Percentiles rank a stretch among this genome's conserved stretches.
Conservation (phyloP, 2,329 filamentous ascomycete genomes). For the Calycina marina region DNA sequence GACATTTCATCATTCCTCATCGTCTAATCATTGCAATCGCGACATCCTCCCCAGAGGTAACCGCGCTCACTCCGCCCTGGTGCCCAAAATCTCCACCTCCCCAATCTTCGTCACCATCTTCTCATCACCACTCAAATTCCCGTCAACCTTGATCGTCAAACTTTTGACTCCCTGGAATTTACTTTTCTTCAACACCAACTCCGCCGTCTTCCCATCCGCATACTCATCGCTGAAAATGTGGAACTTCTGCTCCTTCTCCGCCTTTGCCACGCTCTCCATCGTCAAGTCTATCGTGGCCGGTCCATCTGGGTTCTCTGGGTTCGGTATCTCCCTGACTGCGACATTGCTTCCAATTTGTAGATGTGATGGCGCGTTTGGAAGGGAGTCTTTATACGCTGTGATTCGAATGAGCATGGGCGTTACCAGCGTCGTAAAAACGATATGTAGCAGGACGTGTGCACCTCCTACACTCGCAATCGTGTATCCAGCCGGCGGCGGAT, state of each 20-base stretch:
- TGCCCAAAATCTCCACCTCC: slow-evolving; percentile 16
- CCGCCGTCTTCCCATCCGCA: slow-evolving; percentile 13
- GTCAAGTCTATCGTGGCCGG: slow-evolving; percentile 14
- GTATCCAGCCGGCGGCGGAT: slow-evolving; percentile 17
- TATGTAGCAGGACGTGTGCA: slow-evolving; percentile 13
- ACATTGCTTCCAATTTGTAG: slow-evolving; percentile 18
- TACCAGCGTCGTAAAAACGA: slow-evolving; percentile 14
- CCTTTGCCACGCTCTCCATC: slow-evolving; percentile 16
- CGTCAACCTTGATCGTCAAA: slow-evolving; percentile 17
- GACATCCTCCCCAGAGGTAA: neutral
- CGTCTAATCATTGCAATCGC: too few relatives aligned
- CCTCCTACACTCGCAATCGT: slow-evolving; percentile 13
- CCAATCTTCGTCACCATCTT: slow-evolving; percentile 14
- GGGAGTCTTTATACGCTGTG: slow-evolving; percentile 11
- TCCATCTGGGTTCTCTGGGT: slow-evolving; percentile 10
- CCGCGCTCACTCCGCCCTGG: slow-evolving; percentile 9
- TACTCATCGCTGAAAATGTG: slow-evolving; percentile 20
- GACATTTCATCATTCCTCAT: too few relatives aligned
- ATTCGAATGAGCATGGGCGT: slow-evolving; percentile 13
- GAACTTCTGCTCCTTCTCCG: slow-evolving; percentile 17
- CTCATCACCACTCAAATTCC: slow-evolving; percentile 18
- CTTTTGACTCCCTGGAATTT: slow-evolving; percentile 19
- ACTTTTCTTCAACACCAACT: slow-evolving; percentile 18
- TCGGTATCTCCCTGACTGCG: slow-evolving; percentile 9
- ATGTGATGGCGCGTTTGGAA: slow-evolving; percentile 13